These are phyloP conservation scores for Saccharomyces hybrid DNA, from an alignment of 1,139 yeast genomes.

Conservation along the genomic window DNA sequence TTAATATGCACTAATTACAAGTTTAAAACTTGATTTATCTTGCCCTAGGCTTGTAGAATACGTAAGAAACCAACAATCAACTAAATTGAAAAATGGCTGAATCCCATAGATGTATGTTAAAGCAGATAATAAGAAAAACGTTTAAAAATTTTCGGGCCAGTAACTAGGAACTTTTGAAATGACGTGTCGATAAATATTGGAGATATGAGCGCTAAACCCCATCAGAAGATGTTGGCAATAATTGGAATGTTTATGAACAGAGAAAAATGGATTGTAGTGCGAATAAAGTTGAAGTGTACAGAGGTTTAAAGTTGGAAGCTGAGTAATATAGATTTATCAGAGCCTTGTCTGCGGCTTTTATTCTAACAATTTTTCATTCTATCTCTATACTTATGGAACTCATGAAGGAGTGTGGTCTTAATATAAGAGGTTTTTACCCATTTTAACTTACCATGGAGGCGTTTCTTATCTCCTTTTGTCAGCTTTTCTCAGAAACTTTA, in stretches of 20 bases:
- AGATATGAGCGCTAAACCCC: background rate
- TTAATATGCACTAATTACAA: background rate
- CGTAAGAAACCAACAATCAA: background rate
- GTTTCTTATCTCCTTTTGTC: too few species aligned
- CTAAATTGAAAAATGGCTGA: slow-evolving; percentile 64
- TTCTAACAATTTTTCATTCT: background rate
- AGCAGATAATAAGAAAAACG: background rate
- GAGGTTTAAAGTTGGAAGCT: too few species aligned
- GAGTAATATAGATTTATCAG: too few species aligned
- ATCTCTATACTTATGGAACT: background rate
- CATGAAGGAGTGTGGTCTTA: slow-evolving; percentile 8
- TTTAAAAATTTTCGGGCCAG: background rate
- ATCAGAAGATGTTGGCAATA: background rate
- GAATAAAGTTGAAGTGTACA: too few species aligned
- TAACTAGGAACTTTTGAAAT: background rate
- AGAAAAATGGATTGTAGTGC: too few species aligned
- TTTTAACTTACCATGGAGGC: too few species aligned
- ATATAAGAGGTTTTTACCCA: background rate
- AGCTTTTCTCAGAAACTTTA: too few species aligned
- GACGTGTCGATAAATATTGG: background rate
- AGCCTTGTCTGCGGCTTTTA: too few species aligned
- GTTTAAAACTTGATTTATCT: background rate
- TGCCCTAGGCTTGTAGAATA: background rate
- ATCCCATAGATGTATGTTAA: slow-evolving; percentile 87
- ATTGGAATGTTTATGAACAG: too few species aligned